Evolutionary conservation across 148 eudicot species (phyloP).

Genomic region (Salicornia ramosissima): DNA sequence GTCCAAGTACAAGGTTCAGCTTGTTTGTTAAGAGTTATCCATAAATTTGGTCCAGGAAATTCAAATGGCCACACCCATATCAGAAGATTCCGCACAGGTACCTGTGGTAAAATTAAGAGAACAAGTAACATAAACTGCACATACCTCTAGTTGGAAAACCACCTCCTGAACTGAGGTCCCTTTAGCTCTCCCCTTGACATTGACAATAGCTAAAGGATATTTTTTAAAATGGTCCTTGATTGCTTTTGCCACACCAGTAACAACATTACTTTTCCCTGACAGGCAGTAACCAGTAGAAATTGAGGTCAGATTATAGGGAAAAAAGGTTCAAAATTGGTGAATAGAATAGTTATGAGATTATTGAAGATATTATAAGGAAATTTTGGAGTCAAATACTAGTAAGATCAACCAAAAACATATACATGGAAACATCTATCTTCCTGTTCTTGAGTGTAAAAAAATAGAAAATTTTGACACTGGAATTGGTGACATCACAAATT

Average conservation of each 20-base stretch:
- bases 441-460: neutral
- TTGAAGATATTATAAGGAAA: neutral
- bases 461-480: neutral
- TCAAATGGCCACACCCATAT: too few relatives aligned
- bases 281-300: constrained; percentile 1
- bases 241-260: constrained; percentile 74
- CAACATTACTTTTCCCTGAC: constrained; percentile 71
- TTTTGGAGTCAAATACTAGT: neutral
- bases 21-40: too few relatives aligned
- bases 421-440: neutral
- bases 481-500: neutral
- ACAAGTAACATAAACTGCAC: constrained; percentile 15
- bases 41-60: too few relatives aligned
- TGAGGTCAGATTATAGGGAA: neutral
- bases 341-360: neutral
- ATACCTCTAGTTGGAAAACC: constrained; percentile 72
- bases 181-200: constrained; percentile 89
- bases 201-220: constrained; percentile 83
- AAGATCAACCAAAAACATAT: neutral
- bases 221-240: constrained; percentile 73
- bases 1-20: too few relatives aligned
- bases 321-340: neutral
- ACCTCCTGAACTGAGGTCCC: constrained; percentile 89
- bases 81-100: too few relatives aligned
- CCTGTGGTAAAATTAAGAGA: too few relatives aligned